Evolutionary conservation across 352 stramenopile species (phyloP), one percentile per base, ranked within the genome.

Genomic region (Phytophthora multivora): DNA sequence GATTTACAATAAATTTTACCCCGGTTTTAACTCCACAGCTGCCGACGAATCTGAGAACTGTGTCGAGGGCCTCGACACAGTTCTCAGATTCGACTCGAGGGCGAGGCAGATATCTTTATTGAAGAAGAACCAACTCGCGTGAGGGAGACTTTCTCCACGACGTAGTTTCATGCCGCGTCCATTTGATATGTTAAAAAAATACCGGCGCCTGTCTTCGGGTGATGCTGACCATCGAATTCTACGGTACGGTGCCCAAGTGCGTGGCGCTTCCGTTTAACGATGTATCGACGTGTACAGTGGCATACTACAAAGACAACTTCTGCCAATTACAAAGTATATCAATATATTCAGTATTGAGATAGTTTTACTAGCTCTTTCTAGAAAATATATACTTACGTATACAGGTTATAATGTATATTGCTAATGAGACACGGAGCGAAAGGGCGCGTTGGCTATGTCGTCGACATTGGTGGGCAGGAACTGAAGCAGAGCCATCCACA

Each of bases 81-180:
- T 48, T 57, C 35, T 57, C 51, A 58, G 51, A 58, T 58, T 58
- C 25, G 36, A n/a, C n/a, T n/a, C n/a, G n/a, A n/a, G 21, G 35
- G 47, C 13, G 19, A 13, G 28, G 45, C 16, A 28, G 28, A 40
- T 16, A 25, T 16, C 18, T 33, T 23, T 4, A 2, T 23, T 23
- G 21, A 23, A 23, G 38, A 43, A 43, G 38, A 11, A 21, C 26
- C 42, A 50, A 50, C 13, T 36, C 23, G 21, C 42, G 30, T 33
- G 11, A 31, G 30, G 2, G 11, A 42, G 23, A 15, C 33, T 45
- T 33, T 35, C 31, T 33, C 28, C 28, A 13, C 28, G 28, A 33
- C 28, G 28, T 33, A 33, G 28, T 33, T 33, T 33, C 31, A 12
- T 36, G 12, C 19, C 23, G n/a, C 1, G 4, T 10, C 3, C n/a